These are phyloP conservation scores for Draba incana DNA, from an alignment of 345 rosid genomes.

Conservation along the genomic window DNA sequence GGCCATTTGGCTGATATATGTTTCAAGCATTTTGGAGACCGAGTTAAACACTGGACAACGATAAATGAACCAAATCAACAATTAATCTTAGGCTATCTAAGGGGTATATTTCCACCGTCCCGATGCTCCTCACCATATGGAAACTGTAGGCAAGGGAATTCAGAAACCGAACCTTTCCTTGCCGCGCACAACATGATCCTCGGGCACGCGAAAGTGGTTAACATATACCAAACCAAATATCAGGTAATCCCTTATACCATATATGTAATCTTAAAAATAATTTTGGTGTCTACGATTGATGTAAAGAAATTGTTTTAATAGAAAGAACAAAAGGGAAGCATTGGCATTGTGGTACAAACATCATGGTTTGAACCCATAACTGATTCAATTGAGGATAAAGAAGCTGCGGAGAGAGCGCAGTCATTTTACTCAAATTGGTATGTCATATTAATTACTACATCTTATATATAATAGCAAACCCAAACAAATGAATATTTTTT, in stretches of 20 bases:
- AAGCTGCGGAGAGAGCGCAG: slow-evolving; percentile 63
- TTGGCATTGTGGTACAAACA: slow-evolving; percentile 63
- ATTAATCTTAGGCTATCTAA: slow-evolving; percentile 37
- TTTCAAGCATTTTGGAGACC: slow-evolving; percentile 55
- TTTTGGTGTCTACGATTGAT: not conserved
- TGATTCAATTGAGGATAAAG: slow-evolving; percentile 49
- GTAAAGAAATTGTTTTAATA: not conserved
- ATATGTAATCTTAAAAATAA: not conserved
- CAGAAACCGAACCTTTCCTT: slow-evolving; percentile 55
- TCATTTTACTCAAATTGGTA: slow-evolving; percentile 66
- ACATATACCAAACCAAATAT: slow-evolving; percentile 54
- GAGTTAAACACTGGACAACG: slow-evolving; percentile 61
- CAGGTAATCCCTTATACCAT: slow-evolving; percentile 44
- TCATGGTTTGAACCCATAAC: slow-evolving; percentile 68
- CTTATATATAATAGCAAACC: too few relatives aligned
- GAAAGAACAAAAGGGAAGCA: slow-evolving; percentile 57
- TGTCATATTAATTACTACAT: too few relatives aligned
- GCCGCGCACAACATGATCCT: slow-evolving; percentile 60
- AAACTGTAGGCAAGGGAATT: slow-evolving; percentile 57
- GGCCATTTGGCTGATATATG: slow-evolving; percentile 54
- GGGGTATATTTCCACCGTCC: slow-evolving; percentile 47
- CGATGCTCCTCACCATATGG: slow-evolving; percentile 53
- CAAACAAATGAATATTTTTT: too few relatives aligned
- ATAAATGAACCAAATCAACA: slow-evolving; percentile 57
- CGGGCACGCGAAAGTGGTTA: slow-evolving; percentile 59